phyloP scores from a whole-genome alignment of 1,139 yeast species.

The Blastobotrys proliferans region DNA sequence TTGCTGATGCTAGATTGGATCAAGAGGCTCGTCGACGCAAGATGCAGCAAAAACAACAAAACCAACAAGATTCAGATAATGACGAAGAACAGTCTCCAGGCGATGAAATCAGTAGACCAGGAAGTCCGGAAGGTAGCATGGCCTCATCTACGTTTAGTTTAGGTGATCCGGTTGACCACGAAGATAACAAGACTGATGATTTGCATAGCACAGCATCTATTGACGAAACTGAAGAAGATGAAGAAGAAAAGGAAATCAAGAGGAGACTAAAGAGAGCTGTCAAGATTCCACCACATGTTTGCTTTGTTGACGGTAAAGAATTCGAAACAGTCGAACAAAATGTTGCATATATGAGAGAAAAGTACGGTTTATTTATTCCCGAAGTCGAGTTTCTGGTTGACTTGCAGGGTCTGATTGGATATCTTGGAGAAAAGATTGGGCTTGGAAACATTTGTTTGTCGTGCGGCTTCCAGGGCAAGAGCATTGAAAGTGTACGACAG shows the following conservation, averaged over 20 bases:
- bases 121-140: constrained; percentile 37
- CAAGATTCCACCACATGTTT: constrained; percentile 60
- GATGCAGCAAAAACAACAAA: background rate
- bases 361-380: constrained; percentile 84
- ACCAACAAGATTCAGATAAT: constrained; percentile 1
- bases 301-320: constrained; percentile 68
- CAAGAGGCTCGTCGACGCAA: constrained; percentile 8
- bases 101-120: constrained; percentile 16
- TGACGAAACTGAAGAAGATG: constrained; percentile 23
- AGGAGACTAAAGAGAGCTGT: constrained; percentile 47
- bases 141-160: constrained; percentile 62
- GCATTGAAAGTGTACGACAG: constrained; percentile 81
- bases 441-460: constrained; percentile 81
- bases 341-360: constrained; percentile 67
- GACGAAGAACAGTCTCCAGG: background rate
- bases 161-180: constrained; percentile 45
- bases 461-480: constrained; percentile 79
- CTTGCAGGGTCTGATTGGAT: constrained; percentile 63
- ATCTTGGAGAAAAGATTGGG: constrained; percentile 78
- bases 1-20: constrained; percentile 17
- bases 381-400: constrained; percentile 69
- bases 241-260: constrained; percentile 34
- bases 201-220: constrained; percentile 6
- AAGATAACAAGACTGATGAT: constrained; percentile 14
- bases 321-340: constrained; percentile 56